A percentile compares a stretch with the other conserved stretches of the same genome.
These are phyloP conservation scores for Boletus tylopilopsis DNA, from an alignment of 768 basidiomycete species.

Conservation along the genomic window DNA sequence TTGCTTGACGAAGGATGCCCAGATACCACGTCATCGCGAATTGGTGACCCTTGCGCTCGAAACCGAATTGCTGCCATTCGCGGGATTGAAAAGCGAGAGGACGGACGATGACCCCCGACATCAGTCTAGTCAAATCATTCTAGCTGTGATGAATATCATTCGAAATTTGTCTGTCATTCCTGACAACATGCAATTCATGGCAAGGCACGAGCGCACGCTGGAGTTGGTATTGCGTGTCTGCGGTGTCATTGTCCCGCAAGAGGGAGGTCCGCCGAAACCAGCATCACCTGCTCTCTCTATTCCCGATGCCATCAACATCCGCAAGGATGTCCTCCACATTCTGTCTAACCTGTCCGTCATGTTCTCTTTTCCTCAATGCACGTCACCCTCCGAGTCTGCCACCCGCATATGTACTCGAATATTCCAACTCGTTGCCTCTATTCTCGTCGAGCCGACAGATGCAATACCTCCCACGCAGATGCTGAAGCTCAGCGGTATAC, in stretches of 20 bases:
- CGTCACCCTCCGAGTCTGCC: slow-evolving; percentile 39
- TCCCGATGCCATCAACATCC: slow-evolving; percentile 64
- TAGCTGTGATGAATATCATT: slow-evolving; percentile 72
- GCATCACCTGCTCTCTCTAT: slow-evolving; percentile 62
- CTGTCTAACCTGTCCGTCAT: slow-evolving; percentile 56
- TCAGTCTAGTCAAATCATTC: slow-evolving; percentile 59
- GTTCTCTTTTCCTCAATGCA: slow-evolving; percentile 44
- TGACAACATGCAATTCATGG: slow-evolving; percentile 69
- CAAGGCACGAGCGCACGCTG: slow-evolving; percentile 59
- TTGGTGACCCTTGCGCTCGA: slow-evolving; percentile 58
- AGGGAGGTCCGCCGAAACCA: slow-evolving; percentile 36
- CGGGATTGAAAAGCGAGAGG: slow-evolving; percentile 44
- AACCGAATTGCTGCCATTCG: slow-evolving; percentile 56
- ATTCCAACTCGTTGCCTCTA: slow-evolving; percentile 69
- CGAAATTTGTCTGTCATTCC: slow-evolving; percentile 77
- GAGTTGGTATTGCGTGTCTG: slow-evolving; percentile 70
- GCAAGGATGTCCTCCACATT: slow-evolving; percentile 73
- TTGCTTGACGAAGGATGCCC: slow-evolving; percentile 27
- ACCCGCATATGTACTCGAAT: slow-evolving; percentile 51
- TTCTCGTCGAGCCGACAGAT: slow-evolving; percentile 68
- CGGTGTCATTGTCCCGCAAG: slow-evolving; percentile 37
- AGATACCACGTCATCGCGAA: slow-evolving; percentile 61
- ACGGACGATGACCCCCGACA: slow-evolving; percentile 53
- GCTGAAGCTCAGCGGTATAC: slow-evolving; percentile 49
- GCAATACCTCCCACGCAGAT: slow-evolving; percentile 58